Percentiles rank a stretch among this genome's conserved stretches.
phyloP scores from a whole-genome alignment of 768 basidiomycete species.

The Megacollybia marginata region DNA sequence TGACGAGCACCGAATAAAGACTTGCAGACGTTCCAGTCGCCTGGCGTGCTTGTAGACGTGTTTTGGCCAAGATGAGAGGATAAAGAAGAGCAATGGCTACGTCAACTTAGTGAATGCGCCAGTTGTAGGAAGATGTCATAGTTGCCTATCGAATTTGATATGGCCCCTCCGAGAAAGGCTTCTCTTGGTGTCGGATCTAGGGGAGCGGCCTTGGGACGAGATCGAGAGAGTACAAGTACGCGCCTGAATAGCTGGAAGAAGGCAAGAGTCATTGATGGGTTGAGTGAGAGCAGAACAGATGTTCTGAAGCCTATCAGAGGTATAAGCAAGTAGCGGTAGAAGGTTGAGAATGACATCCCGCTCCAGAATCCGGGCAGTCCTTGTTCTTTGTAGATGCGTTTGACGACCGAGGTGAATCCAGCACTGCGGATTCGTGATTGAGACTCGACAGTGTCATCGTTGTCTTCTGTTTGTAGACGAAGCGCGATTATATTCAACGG shows the following conservation, averaged over 20 bases:
- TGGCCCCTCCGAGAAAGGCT: slow-evolving; percentile 50
- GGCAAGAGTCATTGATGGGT: slow-evolving; percentile 51
- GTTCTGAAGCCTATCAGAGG: slow-evolving; percentile 38
- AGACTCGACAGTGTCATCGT: slow-evolving; percentile 22
- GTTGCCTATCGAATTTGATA: slow-evolving; percentile 43
- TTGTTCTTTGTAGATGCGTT: slow-evolving; percentile 37
- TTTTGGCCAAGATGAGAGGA: slow-evolving; percentile 56
- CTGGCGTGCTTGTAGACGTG: slow-evolving; percentile 34
- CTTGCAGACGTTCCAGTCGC: slow-evolving; percentile 12
- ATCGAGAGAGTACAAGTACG: slow-evolving; percentile 18
- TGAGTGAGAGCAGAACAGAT: slow-evolving; percentile 41
- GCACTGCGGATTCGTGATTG: slow-evolving; percentile 8
- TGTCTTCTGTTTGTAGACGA: slow-evolving; percentile 38
- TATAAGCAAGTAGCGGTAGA: not conserved
- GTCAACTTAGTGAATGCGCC: not conserved
- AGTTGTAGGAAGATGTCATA: not conserved
- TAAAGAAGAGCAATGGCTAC: slow-evolving; percentile 41
- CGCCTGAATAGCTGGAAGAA: slow-evolving; percentile 45
- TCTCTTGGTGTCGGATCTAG: slow-evolving; percentile 30
- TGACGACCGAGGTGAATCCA: slow-evolving; percentile 25
- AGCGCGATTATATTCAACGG: slow-evolving; percentile 53
- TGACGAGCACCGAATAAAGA: slow-evolving; percentile 18
- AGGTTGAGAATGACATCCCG: slow-evolving; percentile 23
- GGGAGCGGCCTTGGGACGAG: slow-evolving; percentile 1
- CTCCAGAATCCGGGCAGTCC: slow-evolving; percentile 52